A percentile compares a stretch with the other conserved stretches of the same genome.
Conservation (phyloP, 73 alveolate species). For the Paramecium biaurelia region DNA sequence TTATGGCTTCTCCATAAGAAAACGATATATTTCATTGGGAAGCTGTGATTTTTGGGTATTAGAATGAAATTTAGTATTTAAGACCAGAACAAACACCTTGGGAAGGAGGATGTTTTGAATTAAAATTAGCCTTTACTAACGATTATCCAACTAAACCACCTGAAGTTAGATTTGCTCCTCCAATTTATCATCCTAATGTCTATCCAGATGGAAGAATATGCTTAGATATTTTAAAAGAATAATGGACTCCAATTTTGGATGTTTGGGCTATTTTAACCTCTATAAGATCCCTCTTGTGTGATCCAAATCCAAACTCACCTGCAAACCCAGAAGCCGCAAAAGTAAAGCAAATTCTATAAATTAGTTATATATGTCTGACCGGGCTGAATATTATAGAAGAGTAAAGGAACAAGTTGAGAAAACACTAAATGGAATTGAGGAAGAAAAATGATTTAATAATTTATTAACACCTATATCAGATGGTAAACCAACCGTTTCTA, state of each 20-base stretch:
- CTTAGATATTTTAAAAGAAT: conserved; percentile 78
- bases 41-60: conserved; percentile 93
- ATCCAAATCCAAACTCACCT: conserved; percentile 70
- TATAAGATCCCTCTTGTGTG: conserved; percentile 69
- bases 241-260: conserved; percentile 86
- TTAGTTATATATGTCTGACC: conserved; percentile 3
- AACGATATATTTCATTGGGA: conserved; percentile 91
- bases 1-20: conserved; percentile 90
- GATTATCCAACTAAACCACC: conserved; percentile 77
- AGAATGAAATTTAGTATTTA: neutral
- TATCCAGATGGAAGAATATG: conserved; percentile 71
- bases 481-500: neutral
- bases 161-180: conserved; percentile 63
- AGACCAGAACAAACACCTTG: conserved; percentile 45
- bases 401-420: conserved; percentile 15
- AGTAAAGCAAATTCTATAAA: neutral
- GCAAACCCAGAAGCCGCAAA: conserved; percentile 49
- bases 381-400: conserved; percentile 39
- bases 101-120: conserved; percentile 70
- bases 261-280: conserved; percentile 75
- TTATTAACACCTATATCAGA: neutral
- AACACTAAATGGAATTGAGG: conserved; percentile 23
- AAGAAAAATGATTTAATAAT: neutral
- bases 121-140: conserved; percentile 33
- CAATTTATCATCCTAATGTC: conserved; percentile 67